Evolutionary conservation across 2,329 filamentous ascomycete species (phyloP), one percentile per base, ranked within the genome.

Genomic region (Mycogone perniciosa): DNA sequence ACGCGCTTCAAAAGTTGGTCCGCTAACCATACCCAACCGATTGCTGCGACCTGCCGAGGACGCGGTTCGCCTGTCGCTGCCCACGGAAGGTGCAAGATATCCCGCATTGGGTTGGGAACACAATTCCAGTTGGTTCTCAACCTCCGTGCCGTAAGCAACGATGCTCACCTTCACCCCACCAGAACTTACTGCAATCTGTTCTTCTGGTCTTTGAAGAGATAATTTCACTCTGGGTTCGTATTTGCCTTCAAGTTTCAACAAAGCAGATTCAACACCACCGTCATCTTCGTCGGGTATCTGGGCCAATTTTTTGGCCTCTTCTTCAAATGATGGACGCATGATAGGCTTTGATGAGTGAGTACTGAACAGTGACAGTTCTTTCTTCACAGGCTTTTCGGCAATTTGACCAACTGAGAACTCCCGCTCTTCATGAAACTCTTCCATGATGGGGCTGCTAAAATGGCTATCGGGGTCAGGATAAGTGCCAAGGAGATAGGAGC

Each of bases 201-300:
- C 49, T n/a, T 10, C 33, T 31, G 42, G 49, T 48, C 35, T 34
- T 48, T 41, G 26, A 69, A 74, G 9, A 72, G 62, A 65, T 64
- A 0, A 65, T 31, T 34, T 50, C 20, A 42, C 55, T 59, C 67
- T 80, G 58, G 77, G 83, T 63, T 85, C 79, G 59, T 85, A 93
- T 58, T 82, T 92, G 7, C 93, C 93, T 71, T 99, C 93, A 0
- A 99, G 76, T 62, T 97, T 99, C 59, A 91, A 71, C 46, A 99
- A 68, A 0, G 93, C 89, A n/a, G 91, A 90, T 63, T 97, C 93
- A 29, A 97, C 84, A 9, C 92, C 92, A 6, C 89, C 89, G 62
- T 95, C 88, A 54, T 84, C 79, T 11, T 73, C 89, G 62, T 96
- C 91, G 0, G 92, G 89, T 29, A 97, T 88, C 50, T 88, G 84